Percentiles rank a stretch among this genome's conserved stretches.
phyloP scores from a whole-genome alignment of 371 early-diverging fungal species.

The Apophysomyces elegans region DNA sequence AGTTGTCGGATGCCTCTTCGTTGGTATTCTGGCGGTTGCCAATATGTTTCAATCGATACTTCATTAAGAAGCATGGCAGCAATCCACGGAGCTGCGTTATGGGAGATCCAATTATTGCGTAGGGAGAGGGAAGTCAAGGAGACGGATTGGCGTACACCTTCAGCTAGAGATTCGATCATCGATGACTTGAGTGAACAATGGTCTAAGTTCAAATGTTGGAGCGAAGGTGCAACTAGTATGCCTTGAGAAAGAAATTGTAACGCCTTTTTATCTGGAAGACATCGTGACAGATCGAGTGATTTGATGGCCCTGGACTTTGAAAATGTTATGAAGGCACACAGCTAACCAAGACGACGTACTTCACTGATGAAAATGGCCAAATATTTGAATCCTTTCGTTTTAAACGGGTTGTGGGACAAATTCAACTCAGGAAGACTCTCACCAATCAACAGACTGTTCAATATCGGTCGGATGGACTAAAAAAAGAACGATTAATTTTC shows the following conservation, averaged over 20 bases:
- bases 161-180: conserved; percentile 57
- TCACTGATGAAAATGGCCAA: conserved; percentile 51
- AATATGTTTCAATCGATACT: conserved; percentile 32
- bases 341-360: conserved; percentile 21
- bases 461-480: conserved; percentile 42
- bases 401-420: conserved; percentile 39
- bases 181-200: conserved; percentile 57
- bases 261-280: conserved; percentile 56
- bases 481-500: conserved; percentile 12
- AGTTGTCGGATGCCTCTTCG: conserved; percentile 44
- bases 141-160: conserved; percentile 56
- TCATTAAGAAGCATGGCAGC: conserved; percentile 56
- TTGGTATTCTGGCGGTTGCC: conserved; percentile 20
- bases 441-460: conserved; percentile 45
- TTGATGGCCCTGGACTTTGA: conserved; percentile 43
- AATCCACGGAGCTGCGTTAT: conserved; percentile 53
- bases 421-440: conserved; percentile 33
- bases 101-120: conserved; percentile 54
- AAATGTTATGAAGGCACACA: too few species aligned
- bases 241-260: conserved; percentile 64
- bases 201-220: conserved; percentile 62
- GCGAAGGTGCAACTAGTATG: conserved; percentile 45
- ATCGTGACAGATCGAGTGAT: conserved; percentile 39
- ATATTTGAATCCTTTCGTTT: conserved; percentile 47
- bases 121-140: conserved; percentile 55